Percentiles rank a stretch among this genome's conserved stretches.
phyloP scores from a whole-genome alignment of 352 stramenopile species.

The Phytophthora cactorum region DNA sequence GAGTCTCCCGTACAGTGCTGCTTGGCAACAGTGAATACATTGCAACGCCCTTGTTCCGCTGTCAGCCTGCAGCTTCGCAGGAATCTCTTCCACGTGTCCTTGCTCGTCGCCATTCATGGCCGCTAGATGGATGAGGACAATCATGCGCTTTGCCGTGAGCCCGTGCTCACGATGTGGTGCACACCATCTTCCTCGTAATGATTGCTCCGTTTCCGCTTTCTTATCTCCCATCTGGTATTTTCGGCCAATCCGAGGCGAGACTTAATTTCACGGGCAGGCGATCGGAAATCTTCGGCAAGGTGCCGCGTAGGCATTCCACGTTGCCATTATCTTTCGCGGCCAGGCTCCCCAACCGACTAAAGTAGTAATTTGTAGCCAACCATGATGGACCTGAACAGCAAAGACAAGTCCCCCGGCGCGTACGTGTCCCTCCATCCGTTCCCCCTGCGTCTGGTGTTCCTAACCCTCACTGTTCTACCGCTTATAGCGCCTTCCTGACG shows the following conservation, averaged over 20 bases:
- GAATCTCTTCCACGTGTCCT: neutral
- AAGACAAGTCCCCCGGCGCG: conserved; percentile 62
- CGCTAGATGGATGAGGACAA: neutral
- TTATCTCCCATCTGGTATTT: conserved; percentile 12
- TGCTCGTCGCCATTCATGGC: conserved; percentile 2
- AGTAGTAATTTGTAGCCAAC: conserved; percentile 4
- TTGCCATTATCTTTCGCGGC: conserved; percentile 31
- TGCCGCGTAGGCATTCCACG: conserved; percentile 20
- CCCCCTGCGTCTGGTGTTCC: neutral
- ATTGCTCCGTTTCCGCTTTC: conserved; percentile 7
- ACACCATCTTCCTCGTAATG: conserved; percentile 19
- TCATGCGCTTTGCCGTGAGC: conserved; percentile 4
- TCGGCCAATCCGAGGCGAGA: conserved; percentile 11
- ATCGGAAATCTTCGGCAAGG: conserved; percentile 36
- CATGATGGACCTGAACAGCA: conserved; percentile 59
- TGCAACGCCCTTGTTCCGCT: too few species aligned
- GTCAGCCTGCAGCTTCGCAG: too few species aligned
- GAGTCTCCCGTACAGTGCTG: too few species aligned
- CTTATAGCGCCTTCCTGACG: conserved; percentile 65
- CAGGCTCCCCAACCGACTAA: conserved; percentile 1
- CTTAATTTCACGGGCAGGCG: conserved; percentile 15
- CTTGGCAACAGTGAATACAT: too few species aligned
- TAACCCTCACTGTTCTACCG: conserved; percentile 1
- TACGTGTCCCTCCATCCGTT: conserved; percentile 30
- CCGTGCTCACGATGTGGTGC: conserved; percentile 4